Evolutionary conservation across 352 stramenopile genomes (phyloP).

Genomic region (Globisporangium paddicum): DNA sequence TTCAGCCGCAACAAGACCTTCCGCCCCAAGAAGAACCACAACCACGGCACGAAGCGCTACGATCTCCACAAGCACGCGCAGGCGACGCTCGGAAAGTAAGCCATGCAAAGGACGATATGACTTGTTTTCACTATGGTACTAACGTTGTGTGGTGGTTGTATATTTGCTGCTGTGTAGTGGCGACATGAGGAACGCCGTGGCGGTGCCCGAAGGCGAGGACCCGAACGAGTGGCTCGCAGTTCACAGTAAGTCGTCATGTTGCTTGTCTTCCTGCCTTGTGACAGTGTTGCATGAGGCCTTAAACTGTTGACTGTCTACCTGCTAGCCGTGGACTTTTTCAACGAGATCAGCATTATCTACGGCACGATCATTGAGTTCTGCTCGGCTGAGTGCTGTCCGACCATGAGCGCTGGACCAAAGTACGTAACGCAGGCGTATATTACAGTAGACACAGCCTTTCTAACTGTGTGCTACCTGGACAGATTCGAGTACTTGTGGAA

Average conservation of each 20-base stretch:
- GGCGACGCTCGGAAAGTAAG: conserved; percentile 75
- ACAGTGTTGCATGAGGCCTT: neutral
- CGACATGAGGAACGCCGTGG: conserved; percentile 59
- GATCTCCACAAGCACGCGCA: conserved; percentile 81
- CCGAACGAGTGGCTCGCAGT: conserved; percentile 91
- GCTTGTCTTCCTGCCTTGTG: neutral
- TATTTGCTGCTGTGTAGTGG: too few species aligned
- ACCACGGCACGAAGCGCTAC: conserved; percentile 74
- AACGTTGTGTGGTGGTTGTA: neutral
- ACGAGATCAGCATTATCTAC: conserved; percentile 93
- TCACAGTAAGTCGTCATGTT: conserved; percentile 57
- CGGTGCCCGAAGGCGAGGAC: conserved; percentile 74
- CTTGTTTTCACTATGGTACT: too few species aligned
- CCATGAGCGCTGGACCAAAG: conserved; percentile 77
- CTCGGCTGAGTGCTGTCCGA: conserved; percentile 51
- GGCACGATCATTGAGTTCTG: conserved; percentile 87
- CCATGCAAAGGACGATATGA: conserved; percentile 4
- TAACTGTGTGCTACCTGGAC: neutral
- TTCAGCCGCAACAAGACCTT: conserved; percentile 86
- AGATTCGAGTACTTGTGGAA: conserved; percentile 91
- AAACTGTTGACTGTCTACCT: neutral
- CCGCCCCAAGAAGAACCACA: conserved; percentile 83
- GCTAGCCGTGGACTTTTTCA: conserved; percentile 92
- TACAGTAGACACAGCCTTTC: neutral
- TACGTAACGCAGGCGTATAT: conserved; percentile 6